A percentile compares a stretch with the other conserved stretches of the same genome.
phyloP scores from a whole-genome alignment of 495 filamentous ascomycete genomes.

The Aspergillus affinis region DNA sequence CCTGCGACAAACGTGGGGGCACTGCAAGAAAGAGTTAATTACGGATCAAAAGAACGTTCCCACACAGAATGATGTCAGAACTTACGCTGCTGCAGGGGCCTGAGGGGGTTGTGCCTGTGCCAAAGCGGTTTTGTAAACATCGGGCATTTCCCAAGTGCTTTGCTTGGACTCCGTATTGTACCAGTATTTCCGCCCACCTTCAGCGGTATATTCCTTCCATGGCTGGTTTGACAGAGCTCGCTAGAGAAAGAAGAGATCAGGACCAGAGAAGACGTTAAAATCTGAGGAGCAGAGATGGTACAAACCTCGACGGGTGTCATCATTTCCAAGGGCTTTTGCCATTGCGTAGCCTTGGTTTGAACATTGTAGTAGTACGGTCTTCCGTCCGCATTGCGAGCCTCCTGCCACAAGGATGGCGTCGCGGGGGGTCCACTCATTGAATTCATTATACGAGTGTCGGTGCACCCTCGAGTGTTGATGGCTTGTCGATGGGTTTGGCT shows the following conservation, averaged over 20 bases:
- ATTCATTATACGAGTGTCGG: slow-evolving; percentile 54
- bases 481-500: neutral
- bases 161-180: slow-evolving; percentile 86
- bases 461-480: slow-evolving; percentile 1
- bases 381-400: slow-evolving; percentile 80
- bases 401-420: slow-evolving; percentile 68
- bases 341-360: slow-evolving; percentile 84
- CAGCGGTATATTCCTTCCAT: slow-evolving; percentile 90
- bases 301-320: slow-evolving; percentile 85
- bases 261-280: neutral
- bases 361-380: slow-evolving; percentile 92
- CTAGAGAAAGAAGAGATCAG: slow-evolving; percentile 37
- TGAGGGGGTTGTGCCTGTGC: slow-evolving; percentile 52
- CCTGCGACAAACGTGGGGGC: slow-evolving; percentile 67
- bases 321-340: slow-evolving; percentile 87
- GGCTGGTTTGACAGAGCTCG: slow-evolving; percentile 79
- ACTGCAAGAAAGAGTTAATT: slow-evolving; percentile 42
- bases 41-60: neutral
- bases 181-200: slow-evolving; percentile 91
- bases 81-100: slow-evolving; percentile 61
- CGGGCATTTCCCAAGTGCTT: slow-evolving; percentile 94
- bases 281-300: slow-evolving; percentile 14
- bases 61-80: slow-evolving; percentile 4
- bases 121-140: slow-evolving; percentile 71
- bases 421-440: slow-evolving; percentile 55